A percentile compares a stretch with the other conserved stretches of the same genome.
Conservation (phyloP, 139 green algal species). For the Marvania coccoides region DNA sequence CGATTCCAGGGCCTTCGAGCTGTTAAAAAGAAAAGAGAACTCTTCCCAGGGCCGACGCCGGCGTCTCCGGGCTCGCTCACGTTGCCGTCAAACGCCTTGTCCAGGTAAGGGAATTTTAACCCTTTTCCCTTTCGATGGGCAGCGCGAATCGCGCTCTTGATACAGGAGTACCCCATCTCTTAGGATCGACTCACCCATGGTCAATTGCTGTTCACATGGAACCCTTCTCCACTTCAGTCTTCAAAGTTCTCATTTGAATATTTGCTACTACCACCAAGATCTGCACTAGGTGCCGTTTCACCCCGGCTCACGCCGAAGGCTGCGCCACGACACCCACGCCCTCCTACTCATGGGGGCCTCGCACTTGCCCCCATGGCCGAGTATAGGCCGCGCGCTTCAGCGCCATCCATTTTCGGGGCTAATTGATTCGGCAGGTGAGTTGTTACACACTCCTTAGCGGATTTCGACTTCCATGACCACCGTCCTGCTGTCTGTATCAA, state of each 20-base stretch:
- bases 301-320: conserved; percentile 70
- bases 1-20: conserved; percentile 71
- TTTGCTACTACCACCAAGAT: conserved; percentile 95
- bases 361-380: conserved; percentile 77
- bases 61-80: conserved; percentile 70
- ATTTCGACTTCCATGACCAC: conserved; percentile 97
- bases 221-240: conserved; percentile 90
- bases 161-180: conserved; percentile 83
- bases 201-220: conserved; percentile 94
- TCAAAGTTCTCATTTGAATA: conserved; percentile 93
- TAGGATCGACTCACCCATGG: conserved; percentile 92
- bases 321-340: conserved; percentile 74
- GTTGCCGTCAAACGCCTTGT: conserved; percentile 77
- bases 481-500: conserved; percentile 92
- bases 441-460: conserved; percentile 98
- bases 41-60: conserved; percentile 72
- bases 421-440: conserved; percentile 96
- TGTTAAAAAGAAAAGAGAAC: conserved; percentile 94
- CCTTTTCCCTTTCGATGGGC: conserved; percentile 85
- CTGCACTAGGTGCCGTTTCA: conserved; percentile 82
- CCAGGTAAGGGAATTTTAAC: conserved; percentile 92
- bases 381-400: conserved; percentile 85
- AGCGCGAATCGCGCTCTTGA: conserved; percentile 68
- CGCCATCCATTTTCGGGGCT: conserved; percentile 95
- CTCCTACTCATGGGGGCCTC: conserved; percentile 85